A percentile compares a stretch with the other conserved stretches of the same genome.
phyloP scores from a whole-genome alignment of 1,139 yeast species.

The Blastobotrys persicus region DNA sequence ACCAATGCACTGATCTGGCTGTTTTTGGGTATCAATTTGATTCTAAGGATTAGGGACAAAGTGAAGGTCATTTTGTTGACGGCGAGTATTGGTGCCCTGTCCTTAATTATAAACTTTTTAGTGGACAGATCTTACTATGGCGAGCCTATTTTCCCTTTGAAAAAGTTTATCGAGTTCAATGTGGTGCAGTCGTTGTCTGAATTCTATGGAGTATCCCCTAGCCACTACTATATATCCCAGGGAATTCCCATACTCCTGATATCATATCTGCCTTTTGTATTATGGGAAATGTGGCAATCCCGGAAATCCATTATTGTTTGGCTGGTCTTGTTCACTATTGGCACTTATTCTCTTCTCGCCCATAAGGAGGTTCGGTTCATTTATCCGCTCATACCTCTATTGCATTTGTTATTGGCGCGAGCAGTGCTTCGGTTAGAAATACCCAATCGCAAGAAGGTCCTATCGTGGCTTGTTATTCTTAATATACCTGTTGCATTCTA shows the following conservation, averaged over 20 bases:
- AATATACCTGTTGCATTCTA: constrained; percentile 50
- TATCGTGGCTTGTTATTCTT: constrained; percentile 35
- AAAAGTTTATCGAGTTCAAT: constrained; percentile 74
- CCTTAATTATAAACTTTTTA: constrained; percentile 40
- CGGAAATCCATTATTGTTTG: constrained; percentile 30
- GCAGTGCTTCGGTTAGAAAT: constrained; percentile 17
- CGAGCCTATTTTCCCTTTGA: constrained; percentile 55
- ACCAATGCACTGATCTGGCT: constrained; percentile 79
- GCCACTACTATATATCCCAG: constrained; percentile 82
- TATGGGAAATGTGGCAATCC: constrained; percentile 41
- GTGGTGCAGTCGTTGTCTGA: constrained; percentile 67
- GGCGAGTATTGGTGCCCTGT: constrained; percentile 27
- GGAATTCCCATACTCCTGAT: constrained; percentile 75
- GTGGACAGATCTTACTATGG: constrained; percentile 66
- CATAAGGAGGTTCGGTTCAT: constrained; percentile 93
- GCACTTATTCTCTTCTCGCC: constrained; percentile 58
- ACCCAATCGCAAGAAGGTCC: constrained; percentile 8
- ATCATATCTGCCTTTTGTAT: constrained; percentile 61
- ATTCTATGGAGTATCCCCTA: constrained; percentile 82
- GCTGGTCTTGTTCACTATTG: constrained; percentile 44
- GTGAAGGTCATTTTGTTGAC: constrained; percentile 30
- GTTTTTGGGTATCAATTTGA: constrained; percentile 48
- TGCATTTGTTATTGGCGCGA: constrained; percentile 40
- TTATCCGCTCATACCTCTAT: constrained; percentile 79
- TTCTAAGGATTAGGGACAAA: constrained; percentile 22